phyloP scores from a whole-genome alignment of 2,329 filamentous ascomycete genomes.

The Chalaropsis ovoidea region DNA sequence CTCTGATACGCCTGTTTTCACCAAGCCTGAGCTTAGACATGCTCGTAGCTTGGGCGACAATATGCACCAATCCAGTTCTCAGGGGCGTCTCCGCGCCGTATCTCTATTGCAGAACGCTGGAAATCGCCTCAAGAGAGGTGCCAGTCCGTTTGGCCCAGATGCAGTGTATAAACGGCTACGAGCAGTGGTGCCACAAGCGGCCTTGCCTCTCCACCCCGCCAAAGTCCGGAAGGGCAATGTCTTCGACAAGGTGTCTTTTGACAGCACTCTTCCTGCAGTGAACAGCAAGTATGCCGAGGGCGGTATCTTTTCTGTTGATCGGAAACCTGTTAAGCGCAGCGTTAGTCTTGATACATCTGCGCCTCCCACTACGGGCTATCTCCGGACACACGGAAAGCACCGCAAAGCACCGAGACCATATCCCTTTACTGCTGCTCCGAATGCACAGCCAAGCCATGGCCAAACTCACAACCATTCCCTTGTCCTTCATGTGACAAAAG shows the following conservation, averaged over 20 bases:
- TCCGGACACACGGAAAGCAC: slow-evolving; percentile 40
- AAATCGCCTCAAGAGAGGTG: slow-evolving; percentile 38
- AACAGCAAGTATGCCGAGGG: slow-evolving; percentile 51
- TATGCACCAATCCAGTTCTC: slow-evolving; percentile 26
- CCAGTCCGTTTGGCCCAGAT: slow-evolving; percentile 49
- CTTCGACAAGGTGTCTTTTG: slow-evolving; percentile 47
- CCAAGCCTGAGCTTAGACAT: slow-evolving; percentile 51
- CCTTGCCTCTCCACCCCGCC: slow-evolving; percentile 24
- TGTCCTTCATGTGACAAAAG: slow-evolving; percentile 34
- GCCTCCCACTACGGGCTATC: slow-evolving; percentile 41
- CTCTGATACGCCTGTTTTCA: slow-evolving; percentile 35
- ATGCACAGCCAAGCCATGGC: neutral
- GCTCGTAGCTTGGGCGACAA: slow-evolving; percentile 45
- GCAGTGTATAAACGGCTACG: slow-evolving; percentile 50
- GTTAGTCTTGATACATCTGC: slow-evolving; percentile 31
- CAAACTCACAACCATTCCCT: slow-evolving; percentile 29
- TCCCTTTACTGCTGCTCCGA: neutral
- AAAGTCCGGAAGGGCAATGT: slow-evolving; percentile 36
- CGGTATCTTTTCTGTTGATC: slow-evolving; percentile 43
- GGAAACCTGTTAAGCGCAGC: slow-evolving; percentile 31
- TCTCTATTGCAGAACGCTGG: slow-evolving; percentile 27
- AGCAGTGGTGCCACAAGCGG: slow-evolving; percentile 36
- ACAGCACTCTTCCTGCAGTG: slow-evolving; percentile 43
- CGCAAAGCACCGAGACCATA: slow-evolving; percentile 25
- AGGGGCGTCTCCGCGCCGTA: slow-evolving; percentile 25